Evolutionary conservation across 2,329 filamentous ascomycete species (phyloP).

Genomic region (Sporothrix sp.): DNA sequence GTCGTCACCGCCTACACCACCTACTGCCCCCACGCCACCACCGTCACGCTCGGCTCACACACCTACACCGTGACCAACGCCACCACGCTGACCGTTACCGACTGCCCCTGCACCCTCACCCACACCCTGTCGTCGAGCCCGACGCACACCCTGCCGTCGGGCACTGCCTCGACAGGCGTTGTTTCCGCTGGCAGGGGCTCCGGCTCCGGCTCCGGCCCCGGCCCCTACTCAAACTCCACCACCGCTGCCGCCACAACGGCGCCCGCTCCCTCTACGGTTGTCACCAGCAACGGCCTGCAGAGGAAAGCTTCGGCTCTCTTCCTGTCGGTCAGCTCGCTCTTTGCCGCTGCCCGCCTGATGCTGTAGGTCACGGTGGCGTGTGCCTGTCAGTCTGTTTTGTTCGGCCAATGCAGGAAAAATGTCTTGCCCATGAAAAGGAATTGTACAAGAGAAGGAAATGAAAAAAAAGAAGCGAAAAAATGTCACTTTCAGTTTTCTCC

Average conservation of each 20-base stretch:
- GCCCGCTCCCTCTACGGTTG: not conserved
- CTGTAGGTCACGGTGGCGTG: not conserved
- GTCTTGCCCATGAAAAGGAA: no score
- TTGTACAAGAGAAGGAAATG: no score
- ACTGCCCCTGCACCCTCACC: slow-evolving; percentile 61
- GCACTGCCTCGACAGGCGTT: not conserved
- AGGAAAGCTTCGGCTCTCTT: not conserved
- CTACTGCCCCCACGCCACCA: slow-evolving; percentile 10
- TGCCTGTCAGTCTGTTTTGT: not conserved
- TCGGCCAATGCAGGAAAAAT: no score
- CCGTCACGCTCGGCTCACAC: slow-evolving; percentile 9
- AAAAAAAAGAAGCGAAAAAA: no score
- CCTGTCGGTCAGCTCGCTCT: not conserved
- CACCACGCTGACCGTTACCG: slow-evolving; percentile 51
- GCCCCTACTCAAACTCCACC: not conserved
- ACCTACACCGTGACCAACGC: slow-evolving; percentile 23
- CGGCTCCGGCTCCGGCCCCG: not conserved
- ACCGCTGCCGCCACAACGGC: not conserved
- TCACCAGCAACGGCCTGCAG: slow-evolving; percentile 5
- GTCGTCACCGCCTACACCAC: slow-evolving; percentile 11
- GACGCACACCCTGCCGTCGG: not conserved
- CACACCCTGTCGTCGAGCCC: slow-evolving; percentile 1
- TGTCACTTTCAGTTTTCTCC: no score
- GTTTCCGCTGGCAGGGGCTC: not conserved
- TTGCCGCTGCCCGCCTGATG: not conserved